Evolutionary conservation across 495 filamentous ascomycete species (phyloP), one percentile per base, ranked within the genome.

Genomic region (Zalerion maritima): DNA sequence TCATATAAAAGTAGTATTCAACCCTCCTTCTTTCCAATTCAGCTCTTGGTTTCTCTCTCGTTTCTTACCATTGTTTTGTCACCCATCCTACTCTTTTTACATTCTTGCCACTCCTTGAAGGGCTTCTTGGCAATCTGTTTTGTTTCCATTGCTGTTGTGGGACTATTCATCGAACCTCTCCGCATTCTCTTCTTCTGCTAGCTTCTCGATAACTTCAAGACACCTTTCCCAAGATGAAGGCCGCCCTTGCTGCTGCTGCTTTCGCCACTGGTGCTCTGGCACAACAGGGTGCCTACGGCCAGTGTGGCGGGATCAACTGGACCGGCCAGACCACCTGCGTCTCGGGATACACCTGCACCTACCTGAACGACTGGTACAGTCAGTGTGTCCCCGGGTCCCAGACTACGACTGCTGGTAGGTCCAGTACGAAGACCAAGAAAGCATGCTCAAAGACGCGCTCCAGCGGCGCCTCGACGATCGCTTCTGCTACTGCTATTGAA

Each of bases 241-340:
- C 35, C 29, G 31, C 32, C n/a, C 19, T 53, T 22, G 27, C 50
- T 28, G 46, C 41, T 14, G 35, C 33, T 31, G 16, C 29, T 28
- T 39, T 50, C 19, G 40, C 32, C 26, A 30, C 44, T 4, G 39
- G 37, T 19, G 44, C 36, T 13, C 28, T 39, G 17, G 49, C 49
- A 17, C 40, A 46, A 25, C 24, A 24, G 27, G 36, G 45, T 10
- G 38, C 49, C 2, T 60, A 49, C 37, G 38, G 20, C 8, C 64
- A 69, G 27, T 69, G 64, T 27, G 64, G 64, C 20, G 64, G 64
- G 9, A 43, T 1, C 14, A 32, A 38, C 22, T 64, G 43, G 43
- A 41, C 38, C 13, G 64, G 60, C 0, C 24, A 48, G 0, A 65
- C 49, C 1, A 47, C 42, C 8, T 69, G 64, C 26, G 42, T 46